These are phyloP conservation scores for Calvatia gigantea DNA, from an alignment of 768 basidiomycete genomes.

Conservation along the genomic window DNA sequence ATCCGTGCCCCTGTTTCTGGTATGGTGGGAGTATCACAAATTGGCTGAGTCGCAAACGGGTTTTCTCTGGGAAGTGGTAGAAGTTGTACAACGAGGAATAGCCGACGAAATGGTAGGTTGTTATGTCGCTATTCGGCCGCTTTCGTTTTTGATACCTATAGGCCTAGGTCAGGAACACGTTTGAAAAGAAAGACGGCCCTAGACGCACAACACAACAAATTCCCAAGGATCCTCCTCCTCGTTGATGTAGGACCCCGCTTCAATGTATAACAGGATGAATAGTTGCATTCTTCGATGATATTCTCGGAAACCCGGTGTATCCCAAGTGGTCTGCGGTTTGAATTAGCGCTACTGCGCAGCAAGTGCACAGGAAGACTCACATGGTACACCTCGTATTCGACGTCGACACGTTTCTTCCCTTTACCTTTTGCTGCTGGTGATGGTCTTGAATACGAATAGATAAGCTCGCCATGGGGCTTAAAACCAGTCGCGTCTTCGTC, in stretches of 20 bases:
- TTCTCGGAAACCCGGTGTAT: constrained; percentile 84
- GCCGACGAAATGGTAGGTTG: constrained; percentile 88
- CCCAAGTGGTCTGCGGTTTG: constrained; percentile 67
- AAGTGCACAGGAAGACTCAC: constrained; percentile 40
- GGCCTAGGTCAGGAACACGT: neutral
- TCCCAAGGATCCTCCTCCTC: constrained; percentile 96
- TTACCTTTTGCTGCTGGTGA: constrained; percentile 44
- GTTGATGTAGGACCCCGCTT: constrained; percentile 91
- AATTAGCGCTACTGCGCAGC: neutral
- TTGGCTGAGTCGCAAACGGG: constrained; percentile 88
- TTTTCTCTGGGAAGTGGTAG: constrained; percentile 91
- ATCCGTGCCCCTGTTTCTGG: constrained; percentile 87
- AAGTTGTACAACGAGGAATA: constrained; percentile 96
- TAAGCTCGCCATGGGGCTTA: constrained; percentile 69
- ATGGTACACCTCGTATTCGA: constrained; percentile 91
- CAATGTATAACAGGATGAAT: constrained; percentile 92
- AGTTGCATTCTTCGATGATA: constrained; percentile 92
- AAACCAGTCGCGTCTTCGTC: constrained; percentile 78
- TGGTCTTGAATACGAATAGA: constrained; percentile 74
- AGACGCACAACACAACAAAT: constrained; percentile 80
- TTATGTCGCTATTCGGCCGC: constrained; percentile 43
- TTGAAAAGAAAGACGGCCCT: neutral
- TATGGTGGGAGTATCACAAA: constrained; percentile 91
- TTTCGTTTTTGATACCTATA: constrained; percentile 85
- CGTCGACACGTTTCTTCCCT: constrained; percentile 53